These are phyloP conservation scores for Trametes versicolor DNA, from an alignment of 1,284 basidiomycete species.

Conservation along the genomic window DNA sequence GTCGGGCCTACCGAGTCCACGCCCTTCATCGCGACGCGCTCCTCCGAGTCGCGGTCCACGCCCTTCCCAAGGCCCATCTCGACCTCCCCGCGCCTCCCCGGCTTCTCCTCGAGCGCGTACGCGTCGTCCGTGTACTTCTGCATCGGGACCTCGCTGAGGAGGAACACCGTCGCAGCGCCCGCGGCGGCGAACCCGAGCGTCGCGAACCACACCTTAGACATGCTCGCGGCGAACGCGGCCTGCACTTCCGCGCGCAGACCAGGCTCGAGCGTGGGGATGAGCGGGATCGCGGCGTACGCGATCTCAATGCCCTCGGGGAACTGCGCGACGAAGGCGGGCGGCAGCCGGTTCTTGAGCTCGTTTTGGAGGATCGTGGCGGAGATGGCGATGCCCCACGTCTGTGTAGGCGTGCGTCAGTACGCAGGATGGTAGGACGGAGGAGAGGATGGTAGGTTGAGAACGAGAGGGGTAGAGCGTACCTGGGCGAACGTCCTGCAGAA, in stretches of 20 bases:
- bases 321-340: slow-evolving; percentile 20
- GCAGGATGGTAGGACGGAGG: background rate
- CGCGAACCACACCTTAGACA: slow-evolving; percentile 42
- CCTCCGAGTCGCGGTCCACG: background rate
- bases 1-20: too few species aligned
- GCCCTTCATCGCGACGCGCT: background rate
- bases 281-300: slow-evolving; percentile 45
- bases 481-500: slow-evolving; percentile 48
- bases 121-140: slow-evolving; percentile 21
- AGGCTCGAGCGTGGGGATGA: slow-evolving; percentile 36
- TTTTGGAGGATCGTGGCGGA: slow-evolving; percentile 33
- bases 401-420: background rate
- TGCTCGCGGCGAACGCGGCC: slow-evolving; percentile 41
- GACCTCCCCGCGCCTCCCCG: background rate
- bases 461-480: slow-evolving; percentile 33
- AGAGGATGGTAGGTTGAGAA: background rate
- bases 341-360: slow-evolving; percentile 24
- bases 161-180: slow-evolving; percentile 27
- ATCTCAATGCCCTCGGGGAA: slow-evolving; percentile 38
- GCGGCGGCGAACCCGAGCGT: slow-evolving; percentile 38
- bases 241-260: slow-evolving; percentile 37
- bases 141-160: slow-evolving; percentile 26
- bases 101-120: slow-evolving; percentile 7
- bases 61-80: background rate
- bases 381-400: slow-evolving; percentile 34